These are phyloP conservation scores for Naganishia kalamii DNA, from an alignment of 768 basidiomycete species.

Conservation along the genomic window DNA sequence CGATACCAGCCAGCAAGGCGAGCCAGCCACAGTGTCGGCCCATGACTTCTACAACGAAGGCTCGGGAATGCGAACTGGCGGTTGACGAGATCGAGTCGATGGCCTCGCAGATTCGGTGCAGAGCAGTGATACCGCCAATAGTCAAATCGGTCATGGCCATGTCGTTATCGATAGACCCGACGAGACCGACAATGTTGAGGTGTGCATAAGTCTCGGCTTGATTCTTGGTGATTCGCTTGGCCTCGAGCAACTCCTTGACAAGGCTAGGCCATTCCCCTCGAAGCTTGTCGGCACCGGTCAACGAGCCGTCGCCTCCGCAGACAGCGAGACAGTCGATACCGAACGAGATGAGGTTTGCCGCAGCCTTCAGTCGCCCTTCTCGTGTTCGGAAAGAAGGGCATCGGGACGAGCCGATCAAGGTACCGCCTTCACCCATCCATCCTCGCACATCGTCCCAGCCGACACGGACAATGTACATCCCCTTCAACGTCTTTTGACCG, in stretches of 20 bases:
- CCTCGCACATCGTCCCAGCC: conserved; percentile 98
- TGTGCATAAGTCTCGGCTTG: conserved; percentile 69
- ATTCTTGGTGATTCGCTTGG: conserved; percentile 66
- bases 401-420: conserved; percentile 44
- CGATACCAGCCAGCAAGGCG: conserved; percentile 83
- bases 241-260: conserved; percentile 59
- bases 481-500: conserved; percentile 60
- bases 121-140: conserved; percentile 89
- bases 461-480: conserved; percentile 85
- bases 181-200: conserved; percentile 93
- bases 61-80: conserved; percentile 88
- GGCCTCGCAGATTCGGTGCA: conserved; percentile 94
- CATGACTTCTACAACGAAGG: conserved; percentile 98
- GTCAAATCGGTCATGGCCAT: conserved; percentile 97
- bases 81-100: conserved; percentile 98
- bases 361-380: conserved; percentile 84
- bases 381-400: conserved; percentile 59
- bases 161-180: conserved; percentile 98
- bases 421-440: conserved; percentile 68
- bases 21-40: conserved; percentile 99
- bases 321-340: conserved; percentile 96
- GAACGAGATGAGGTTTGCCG: conserved; percentile 84
- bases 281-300: conserved; percentile 93
- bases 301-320: conserved; percentile 92
- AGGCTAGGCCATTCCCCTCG: conserved; percentile 90